phyloP scores from a whole-genome alignment of 495 filamentous ascomycete genomes.

The Corynascus novoguineensis region DNA sequence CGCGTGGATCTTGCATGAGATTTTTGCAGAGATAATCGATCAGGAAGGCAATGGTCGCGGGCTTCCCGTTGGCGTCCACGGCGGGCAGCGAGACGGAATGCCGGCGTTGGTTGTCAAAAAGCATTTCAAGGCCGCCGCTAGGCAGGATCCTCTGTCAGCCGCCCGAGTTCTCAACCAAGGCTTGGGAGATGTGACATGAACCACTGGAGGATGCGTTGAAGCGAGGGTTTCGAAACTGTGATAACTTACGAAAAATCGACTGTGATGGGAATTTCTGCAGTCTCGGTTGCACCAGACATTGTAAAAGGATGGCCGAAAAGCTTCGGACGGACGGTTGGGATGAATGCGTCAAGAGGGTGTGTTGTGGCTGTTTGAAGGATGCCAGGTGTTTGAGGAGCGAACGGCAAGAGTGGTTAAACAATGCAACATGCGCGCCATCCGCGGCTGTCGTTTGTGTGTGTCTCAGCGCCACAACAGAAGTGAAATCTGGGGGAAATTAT shows the following conservation, averaged over 20 bases:
- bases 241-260: slow-evolving; percentile 34
- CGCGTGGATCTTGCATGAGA: slow-evolving; percentile 77
- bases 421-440: neutral
- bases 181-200: slow-evolving; percentile 1
- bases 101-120: slow-evolving; percentile 77
- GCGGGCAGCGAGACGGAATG: slow-evolving; percentile 64
- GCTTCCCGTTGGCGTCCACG: slow-evolving; percentile 50
- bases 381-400: neutral
- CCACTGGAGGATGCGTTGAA: neutral
- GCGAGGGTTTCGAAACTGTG: neutral
- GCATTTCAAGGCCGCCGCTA: slow-evolving; percentile 91
- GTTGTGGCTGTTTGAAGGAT: neutral
- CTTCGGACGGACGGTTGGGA: neutral
- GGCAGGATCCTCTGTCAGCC: slow-evolving; percentile 11
- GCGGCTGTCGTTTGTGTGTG: neutral
- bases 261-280: slow-evolving; percentile 28
- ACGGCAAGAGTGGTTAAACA: neutral
- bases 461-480: neutral
- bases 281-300: slow-evolving; percentile 14
- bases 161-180: neutral
- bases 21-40: slow-evolving; percentile 75
- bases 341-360: neutral
- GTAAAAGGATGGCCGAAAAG: neutral
- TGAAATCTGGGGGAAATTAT: neutral
- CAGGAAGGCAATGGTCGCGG: slow-evolving; percentile 68